Percentiles rank a stretch among this genome's conserved stretches.
Evolutionary conservation across 1,139 yeast genomes (phyloP).

Genomic region (Geotrichum aggregatum): DNA sequence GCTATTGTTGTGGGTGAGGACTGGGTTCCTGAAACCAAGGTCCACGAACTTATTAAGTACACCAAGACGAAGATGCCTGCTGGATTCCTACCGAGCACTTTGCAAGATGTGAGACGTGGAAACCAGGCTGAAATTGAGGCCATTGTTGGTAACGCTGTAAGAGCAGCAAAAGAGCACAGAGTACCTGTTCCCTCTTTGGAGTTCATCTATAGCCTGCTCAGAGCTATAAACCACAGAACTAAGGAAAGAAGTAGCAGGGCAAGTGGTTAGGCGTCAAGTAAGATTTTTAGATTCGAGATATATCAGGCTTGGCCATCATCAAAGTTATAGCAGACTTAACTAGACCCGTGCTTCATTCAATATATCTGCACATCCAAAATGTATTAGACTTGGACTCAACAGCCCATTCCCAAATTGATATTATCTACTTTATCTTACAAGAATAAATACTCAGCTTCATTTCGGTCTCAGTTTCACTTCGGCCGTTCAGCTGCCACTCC

Average conservation of each 20-base stretch:
- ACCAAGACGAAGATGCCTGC: constrained; percentile 19
- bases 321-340: not conserved
- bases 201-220: constrained; percentile 22
- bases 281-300: too few species aligned
- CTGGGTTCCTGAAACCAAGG: constrained; percentile 21
- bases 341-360: too few species aligned
- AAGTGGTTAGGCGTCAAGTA: too few species aligned
- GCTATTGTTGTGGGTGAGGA: constrained; percentile 23
- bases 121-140: constrained; percentile 27
- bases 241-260: not conserved
- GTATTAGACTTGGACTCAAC: too few species aligned
- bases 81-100: constrained; percentile 28
- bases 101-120: constrained; percentile 30
- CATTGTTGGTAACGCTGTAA: constrained; percentile 27
- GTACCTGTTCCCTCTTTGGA: constrained; percentile 26
- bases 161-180: constrained; percentile 24
- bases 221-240: constrained; percentile 24
- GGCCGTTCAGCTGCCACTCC: too few species aligned
- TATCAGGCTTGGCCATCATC: too few species aligned
- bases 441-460: not conserved
- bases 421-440: not conserved
- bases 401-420: too few species aligned
- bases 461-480: not conserved
- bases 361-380: too few species aligned
- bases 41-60: constrained; percentile 19